Evolutionary conservation across 768 basidiomycete species (phyloP).

Genomic region (Amanita thiersii): DNA sequence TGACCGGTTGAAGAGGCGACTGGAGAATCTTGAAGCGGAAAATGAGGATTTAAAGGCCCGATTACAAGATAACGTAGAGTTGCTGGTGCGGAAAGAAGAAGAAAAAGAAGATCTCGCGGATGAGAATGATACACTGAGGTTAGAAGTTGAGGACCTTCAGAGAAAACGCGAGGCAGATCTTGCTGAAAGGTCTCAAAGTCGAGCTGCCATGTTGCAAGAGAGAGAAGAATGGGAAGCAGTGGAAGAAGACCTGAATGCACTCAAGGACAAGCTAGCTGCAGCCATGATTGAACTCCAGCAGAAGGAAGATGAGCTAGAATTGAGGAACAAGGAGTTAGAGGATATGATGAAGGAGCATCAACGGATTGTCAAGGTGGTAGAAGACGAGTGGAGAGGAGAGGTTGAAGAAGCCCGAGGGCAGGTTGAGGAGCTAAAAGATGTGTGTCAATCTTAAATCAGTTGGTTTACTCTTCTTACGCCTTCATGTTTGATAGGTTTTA

Average conservation of each 20-base stretch:
- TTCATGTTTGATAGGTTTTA: conserved; percentile 39
- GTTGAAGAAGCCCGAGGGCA: conserved; percentile 74
- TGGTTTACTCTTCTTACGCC: conserved; percentile 8
- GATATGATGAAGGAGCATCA: conserved; percentile 72
- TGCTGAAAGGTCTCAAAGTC: conserved; percentile 64
- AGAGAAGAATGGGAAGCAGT: conserved; percentile 68
- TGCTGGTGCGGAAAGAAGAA: conserved; percentile 51
- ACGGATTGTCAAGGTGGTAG: conserved; percentile 62
- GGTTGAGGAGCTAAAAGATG: conserved; percentile 73
- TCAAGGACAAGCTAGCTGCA: conserved; percentile 73
- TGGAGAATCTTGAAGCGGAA: conserved; percentile 54
- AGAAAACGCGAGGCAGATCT: conserved; percentile 54
- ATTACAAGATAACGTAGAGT: conserved; percentile 51
- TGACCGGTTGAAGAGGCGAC: conserved; percentile 36
- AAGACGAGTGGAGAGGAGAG: conserved; percentile 84
- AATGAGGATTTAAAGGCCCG: conserved; percentile 52
- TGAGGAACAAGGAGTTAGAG: conserved; percentile 69
- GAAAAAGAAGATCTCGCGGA: conserved; percentile 68
- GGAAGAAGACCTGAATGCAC: conserved; percentile 69
- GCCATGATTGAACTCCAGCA: conserved; percentile 77
- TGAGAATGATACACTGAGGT: conserved; percentile 49
- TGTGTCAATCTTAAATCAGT: conserved; percentile 22
- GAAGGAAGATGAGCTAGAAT: conserved; percentile 80
- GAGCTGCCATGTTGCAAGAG: conserved; percentile 63
- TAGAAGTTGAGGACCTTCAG: conserved; percentile 62